These are phyloP conservation scores for Glarea lozoyensis DNA, from an alignment of 495 filamentous ascomycete genomes.

Conservation along the genomic window DNA sequence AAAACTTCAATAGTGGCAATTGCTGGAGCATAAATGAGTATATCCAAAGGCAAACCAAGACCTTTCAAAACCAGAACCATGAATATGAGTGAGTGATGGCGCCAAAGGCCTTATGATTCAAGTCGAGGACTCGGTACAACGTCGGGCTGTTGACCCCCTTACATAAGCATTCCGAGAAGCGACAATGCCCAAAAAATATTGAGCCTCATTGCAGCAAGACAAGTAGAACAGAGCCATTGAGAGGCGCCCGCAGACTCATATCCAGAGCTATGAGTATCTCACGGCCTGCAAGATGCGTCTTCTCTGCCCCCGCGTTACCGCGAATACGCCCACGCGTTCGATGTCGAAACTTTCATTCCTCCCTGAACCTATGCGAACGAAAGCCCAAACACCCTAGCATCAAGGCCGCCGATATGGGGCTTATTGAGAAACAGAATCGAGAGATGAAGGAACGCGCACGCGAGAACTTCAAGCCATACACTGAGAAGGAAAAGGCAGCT, in stretches of 20 bases:
- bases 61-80: no score
- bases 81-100: no score
- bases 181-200: background rate
- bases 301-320: constrained; percentile 40
- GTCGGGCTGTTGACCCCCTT: no score
- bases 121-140: no score
- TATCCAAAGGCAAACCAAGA: no score
- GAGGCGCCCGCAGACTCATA: constrained; percentile 2
- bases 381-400: constrained; percentile 26
- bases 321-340: constrained; percentile 34
- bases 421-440: constrained; percentile 16
- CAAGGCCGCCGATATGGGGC: constrained; percentile 23
- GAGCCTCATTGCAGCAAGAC: background rate
- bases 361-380: constrained; percentile 26
- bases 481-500: constrained; percentile 51
- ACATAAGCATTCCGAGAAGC: no score
- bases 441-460: constrained; percentile 20
- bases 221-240: constrained; percentile 15
- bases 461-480: constrained; percentile 53
- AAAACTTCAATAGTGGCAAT: no score
- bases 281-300: constrained; percentile 49
- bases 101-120: no score
- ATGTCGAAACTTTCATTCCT: constrained; percentile 44
- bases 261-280: constrained; percentile 43
- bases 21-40: no score